A percentile compares a stretch with the other conserved stretches of the same genome.
These are phyloP conservation scores for Arabidopsis hybrid DNA, from an alignment of 441 rosid genomes.

Conservation along the genomic window DNA sequence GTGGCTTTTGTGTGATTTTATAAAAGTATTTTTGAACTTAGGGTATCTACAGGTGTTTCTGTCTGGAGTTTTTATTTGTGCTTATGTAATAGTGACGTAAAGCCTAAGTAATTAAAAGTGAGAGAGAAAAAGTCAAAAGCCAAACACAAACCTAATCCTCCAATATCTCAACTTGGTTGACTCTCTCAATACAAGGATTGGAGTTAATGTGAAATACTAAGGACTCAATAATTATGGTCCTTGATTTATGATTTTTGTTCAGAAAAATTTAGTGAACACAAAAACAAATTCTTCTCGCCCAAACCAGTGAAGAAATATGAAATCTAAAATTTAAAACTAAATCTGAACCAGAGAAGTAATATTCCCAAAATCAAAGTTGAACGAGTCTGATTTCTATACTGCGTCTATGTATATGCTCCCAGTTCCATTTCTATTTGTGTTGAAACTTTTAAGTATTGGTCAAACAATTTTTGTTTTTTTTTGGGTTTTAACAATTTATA, in stretches of 20 bases:
- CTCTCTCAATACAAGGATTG: slow-evolving; percentile 8
- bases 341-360: neutral
- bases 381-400: slow-evolving; percentile 14
- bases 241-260: neutral
- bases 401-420: neutral
- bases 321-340: neutral
- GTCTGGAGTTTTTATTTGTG: slow-evolving; percentile 6
- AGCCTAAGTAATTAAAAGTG: slow-evolving; percentile 27
- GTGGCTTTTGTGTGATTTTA: neutral
- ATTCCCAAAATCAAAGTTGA: slow-evolving; percentile 22
- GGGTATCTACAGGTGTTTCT: neutral
- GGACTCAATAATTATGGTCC: slow-evolving; percentile 4
- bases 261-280: neutral
- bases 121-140: slow-evolving; percentile 39
- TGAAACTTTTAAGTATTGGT: slow-evolving; percentile 10
- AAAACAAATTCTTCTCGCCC: neutral
- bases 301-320: neutral
- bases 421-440: slow-evolving; percentile 15
- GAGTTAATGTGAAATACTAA: slow-evolving; percentile 35
- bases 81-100: slow-evolving; percentile 39
- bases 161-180: slow-evolving; percentile 43
- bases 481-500: neutral
- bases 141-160: slow-evolving; percentile 46
- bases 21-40: neutral
- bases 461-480: slow-evolving; percentile 4